phyloP scores from a whole-genome alignment of 352 stramenopile species.

The Pythium oligandrum region DNA sequence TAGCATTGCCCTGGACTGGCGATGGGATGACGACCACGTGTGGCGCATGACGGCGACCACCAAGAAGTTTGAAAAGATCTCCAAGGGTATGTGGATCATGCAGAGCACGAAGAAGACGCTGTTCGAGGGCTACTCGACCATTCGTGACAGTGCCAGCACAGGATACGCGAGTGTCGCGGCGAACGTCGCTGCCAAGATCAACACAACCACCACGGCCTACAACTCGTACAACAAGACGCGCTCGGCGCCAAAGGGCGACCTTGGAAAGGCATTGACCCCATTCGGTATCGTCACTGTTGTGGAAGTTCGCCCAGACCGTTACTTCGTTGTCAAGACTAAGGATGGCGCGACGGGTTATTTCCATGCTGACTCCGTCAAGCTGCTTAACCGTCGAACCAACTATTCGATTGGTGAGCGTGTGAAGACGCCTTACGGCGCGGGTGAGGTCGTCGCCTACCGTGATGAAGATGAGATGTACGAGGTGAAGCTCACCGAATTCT shows the following conservation, averaged over 20 bases:
- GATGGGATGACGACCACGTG: slow-evolving; percentile 85
- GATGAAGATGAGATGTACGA: slow-evolving; percentile 29
- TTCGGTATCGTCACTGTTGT: slow-evolving; percentile 23
- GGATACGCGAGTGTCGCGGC: slow-evolving; percentile 28
- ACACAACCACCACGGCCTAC: slow-evolving; percentile 29
- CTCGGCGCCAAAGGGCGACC: slow-evolving; percentile 5
- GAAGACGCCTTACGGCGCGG: slow-evolving; percentile 25
- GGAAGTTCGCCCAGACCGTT: slow-evolving; percentile 21
- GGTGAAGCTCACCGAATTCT: slow-evolving; percentile 17
- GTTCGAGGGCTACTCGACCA: slow-evolving; percentile 73
- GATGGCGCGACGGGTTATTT: slow-evolving; percentile 23
- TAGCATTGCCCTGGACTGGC: slow-evolving; percentile 83
- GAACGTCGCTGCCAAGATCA: slow-evolving; percentile 46
- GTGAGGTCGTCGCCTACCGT: slow-evolving; percentile 20
- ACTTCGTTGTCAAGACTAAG: slow-evolving; percentile 26
- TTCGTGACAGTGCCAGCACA: slow-evolving; percentile 47
- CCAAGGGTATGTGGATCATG: slow-evolving; percentile 51
- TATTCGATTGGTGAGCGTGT: slow-evolving; percentile 20
- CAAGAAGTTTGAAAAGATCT: slow-evolving; percentile 86
- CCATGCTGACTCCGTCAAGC: slow-evolving; percentile 22
- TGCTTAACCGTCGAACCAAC: slow-evolving; percentile 22
- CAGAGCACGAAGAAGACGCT: slow-evolving; percentile 79
- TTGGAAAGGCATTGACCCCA: slow-evolving; percentile 25
- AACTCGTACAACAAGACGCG: slow-evolving; percentile 4
- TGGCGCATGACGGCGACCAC: slow-evolving; percentile 88